phyloP scores from a whole-genome alignment of 2,329 filamentous ascomycete genomes.

The Fusarium sulawesiense region DNA sequence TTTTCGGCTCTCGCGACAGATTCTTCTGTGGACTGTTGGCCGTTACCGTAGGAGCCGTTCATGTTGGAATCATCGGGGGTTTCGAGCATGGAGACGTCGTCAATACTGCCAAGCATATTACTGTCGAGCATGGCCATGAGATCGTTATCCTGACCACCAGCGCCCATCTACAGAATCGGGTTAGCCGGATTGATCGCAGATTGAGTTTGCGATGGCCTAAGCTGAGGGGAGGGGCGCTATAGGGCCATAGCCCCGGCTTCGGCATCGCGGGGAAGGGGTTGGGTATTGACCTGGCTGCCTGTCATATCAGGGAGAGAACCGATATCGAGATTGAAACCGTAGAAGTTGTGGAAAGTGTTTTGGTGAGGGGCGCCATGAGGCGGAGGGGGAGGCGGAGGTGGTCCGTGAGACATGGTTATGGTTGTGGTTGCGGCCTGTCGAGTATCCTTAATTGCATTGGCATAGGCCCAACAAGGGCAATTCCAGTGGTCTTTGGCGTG shows the following conservation, averaged over 20 bases:
- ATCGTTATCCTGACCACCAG: slow-evolving; percentile 49
- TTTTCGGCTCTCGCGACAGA: slow-evolving; percentile 50
- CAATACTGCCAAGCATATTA: slow-evolving; percentile 53
- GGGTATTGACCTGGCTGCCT: slow-evolving; percentile 41
- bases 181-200: slow-evolving; percentile 33
- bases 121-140: slow-evolving; percentile 60
- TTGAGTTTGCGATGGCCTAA: slow-evolving; percentile 33
- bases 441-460: slow-evolving; percentile 46
- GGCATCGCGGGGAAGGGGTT: slow-evolving; percentile 21
- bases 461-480: slow-evolving; percentile 27
- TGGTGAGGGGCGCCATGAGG: slow-evolving; percentile 38
- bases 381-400: slow-evolving; percentile 49
- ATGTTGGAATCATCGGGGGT: slow-evolving; percentile 47
- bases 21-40: slow-evolving; percentile 44
- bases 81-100: slow-evolving; percentile 60
- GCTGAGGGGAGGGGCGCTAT: slow-evolving; percentile 19
- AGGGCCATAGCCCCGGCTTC: slow-evolving; percentile 33
- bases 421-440: slow-evolving; percentile 35
- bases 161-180: slow-evolving; percentile 42
- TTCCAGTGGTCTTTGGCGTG: slow-evolving; percentile 24
- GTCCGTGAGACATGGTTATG: slow-evolving; percentile 51
- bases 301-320: slow-evolving; percentile 46
- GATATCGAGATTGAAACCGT: slow-evolving; percentile 51
- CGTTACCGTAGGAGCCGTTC: slow-evolving; percentile 38
- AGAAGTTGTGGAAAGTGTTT: slow-evolving; percentile 50